Base-by-base conservation (phyloP, 208 protist genomes). In the Zelonia costaricensis region DNA sequence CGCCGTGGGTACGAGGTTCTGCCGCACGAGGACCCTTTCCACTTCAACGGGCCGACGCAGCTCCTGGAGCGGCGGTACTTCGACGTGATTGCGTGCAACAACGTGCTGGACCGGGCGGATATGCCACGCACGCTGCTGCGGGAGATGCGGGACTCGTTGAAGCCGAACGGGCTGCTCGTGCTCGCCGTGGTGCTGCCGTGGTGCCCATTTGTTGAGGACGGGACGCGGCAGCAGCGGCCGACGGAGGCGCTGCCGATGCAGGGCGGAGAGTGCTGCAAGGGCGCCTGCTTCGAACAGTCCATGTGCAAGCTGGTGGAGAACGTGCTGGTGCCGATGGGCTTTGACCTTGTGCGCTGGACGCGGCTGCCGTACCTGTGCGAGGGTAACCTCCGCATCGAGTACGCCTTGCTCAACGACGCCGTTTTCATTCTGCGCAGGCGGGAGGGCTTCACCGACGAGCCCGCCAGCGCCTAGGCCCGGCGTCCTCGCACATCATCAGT, bases 141-240 rank as follows among this genome's bases (percentile, higher is more conserved):
- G 1, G 54, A 74, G 2, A 88, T 95, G 57, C 89, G 81, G 25
- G 80, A 81, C 22, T 74, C 88, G 4, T 69, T 95, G 46, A 58
- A 48, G 30, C 80, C 86, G 0, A 71, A 74, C 51, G 74, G 81
- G 28, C 10, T 86, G 9, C 52, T 93, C 52, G 73, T 95, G 30
- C 69, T 95, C 10, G 85, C 89, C 0, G 86, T 95, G 54, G 89
- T 95, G 33, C 61, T 95, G 47, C 89, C 89, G 31, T 95, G 89
- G 86, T 95, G 89, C 61, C 89, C 89, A 4, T 93, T 95, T 52
- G 89, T 95, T 8, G 86, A 95, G 77, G 45, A 83, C 43, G 78
- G 80, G 35, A 68, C 22, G 5, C 49, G 35, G 22, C 83, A 92
- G 65, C 69, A 70, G 35, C 39, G n/a, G n/a, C 89, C 89, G 31